phyloP scores from a whole-genome alignment of 129 eudicot species.

The Dittrichia graveolens region DNA sequence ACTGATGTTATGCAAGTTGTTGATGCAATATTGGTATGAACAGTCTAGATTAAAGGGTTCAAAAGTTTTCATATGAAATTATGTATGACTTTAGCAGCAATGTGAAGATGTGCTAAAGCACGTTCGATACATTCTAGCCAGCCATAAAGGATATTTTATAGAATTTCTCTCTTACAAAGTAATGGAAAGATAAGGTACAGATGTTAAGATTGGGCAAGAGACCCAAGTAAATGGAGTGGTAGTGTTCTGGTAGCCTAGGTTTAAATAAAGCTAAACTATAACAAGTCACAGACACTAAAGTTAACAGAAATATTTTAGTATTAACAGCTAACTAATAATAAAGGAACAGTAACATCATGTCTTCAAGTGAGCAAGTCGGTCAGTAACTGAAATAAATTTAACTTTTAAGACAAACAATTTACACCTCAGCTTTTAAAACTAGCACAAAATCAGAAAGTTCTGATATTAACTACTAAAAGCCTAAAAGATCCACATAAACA shows the following conservation, averaged over 20 bases:
- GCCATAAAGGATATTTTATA: too few relatives aligned
- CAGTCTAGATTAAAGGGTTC: not conserved
- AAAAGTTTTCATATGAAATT: not conserved
- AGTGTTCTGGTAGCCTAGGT: too few relatives aligned
- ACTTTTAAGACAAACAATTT: not conserved
- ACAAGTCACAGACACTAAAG: not conserved
- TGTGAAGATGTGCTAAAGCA: not conserved
- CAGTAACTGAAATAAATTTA: not conserved
- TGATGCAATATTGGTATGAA: not conserved
- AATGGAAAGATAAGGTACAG: too few relatives aligned
- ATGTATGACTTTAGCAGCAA: conserved; percentile 1
- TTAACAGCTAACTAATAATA: not conserved
- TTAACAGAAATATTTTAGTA: not conserved
- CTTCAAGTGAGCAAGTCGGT: not conserved
- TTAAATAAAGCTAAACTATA: too few relatives aligned
- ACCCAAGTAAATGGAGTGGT: too few relatives aligned
- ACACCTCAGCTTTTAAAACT: not conserved
- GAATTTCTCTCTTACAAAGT: too few relatives aligned
- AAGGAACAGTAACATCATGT: not conserved
- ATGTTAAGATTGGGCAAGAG: too few relatives aligned
- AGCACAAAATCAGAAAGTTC: conserved; percentile 1
- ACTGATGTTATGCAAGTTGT: conserved; percentile 15
- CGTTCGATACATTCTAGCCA: too few relatives aligned
- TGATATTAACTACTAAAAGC: not conserved
- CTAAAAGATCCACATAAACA: not conserved